Evolutionary conservation across 2,329 filamentous ascomycete genomes (phyloP), one percentile per base, ranked within the genome.

Genomic region (Hymenotorrendiella dingleyae): DNA sequence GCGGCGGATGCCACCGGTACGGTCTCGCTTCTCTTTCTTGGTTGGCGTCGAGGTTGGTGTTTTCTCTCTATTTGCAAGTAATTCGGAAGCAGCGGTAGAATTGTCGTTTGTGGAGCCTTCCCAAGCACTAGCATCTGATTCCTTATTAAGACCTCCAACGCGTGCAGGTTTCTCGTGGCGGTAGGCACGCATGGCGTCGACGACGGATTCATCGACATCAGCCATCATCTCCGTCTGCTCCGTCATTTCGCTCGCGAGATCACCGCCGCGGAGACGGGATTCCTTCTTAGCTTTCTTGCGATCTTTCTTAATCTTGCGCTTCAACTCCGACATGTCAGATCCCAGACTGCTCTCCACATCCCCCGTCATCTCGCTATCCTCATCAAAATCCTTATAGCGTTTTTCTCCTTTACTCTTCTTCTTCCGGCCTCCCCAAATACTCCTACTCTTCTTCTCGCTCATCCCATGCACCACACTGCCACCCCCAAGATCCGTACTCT

Each of bases 61-160:
- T 57, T 64, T 64, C 65, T 82, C 71, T 56, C 72, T 68, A 63
- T 80, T 70, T 43, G 66, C 67, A 41, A 82, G 72, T 28, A 84
- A 70, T 50, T 85, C 75, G 38, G 57, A 51, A 23, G 52, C 53
- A 1, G 49, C 45, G 3, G 47, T 54, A 9, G 40, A 41, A 38
- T 55, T 75, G 27, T 80, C 78, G n/a, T 71, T 75, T 24, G 80
- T 80, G 10, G 72, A 77, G 33, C 86, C 86, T 60, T 94, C 86
- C 74, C 87, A 94, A 52, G 78, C 71, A 46, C 80, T 85, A 47
- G 82, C 85, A 54, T 96, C 91, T 32, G 82, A 74, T 53, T 84
- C 73, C 56, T 83, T 82, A 67, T 97, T 97, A 63, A 97, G 69
- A 16, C 91, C 91, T 26, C 91, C 91, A 2, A 97, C 89, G 39